Percentiles rank a stretch among this genome's conserved stretches.
phyloP scores from a whole-genome alignment of 2,329 filamentous ascomycete genomes.

The Aspergillus proliferans region DNA sequence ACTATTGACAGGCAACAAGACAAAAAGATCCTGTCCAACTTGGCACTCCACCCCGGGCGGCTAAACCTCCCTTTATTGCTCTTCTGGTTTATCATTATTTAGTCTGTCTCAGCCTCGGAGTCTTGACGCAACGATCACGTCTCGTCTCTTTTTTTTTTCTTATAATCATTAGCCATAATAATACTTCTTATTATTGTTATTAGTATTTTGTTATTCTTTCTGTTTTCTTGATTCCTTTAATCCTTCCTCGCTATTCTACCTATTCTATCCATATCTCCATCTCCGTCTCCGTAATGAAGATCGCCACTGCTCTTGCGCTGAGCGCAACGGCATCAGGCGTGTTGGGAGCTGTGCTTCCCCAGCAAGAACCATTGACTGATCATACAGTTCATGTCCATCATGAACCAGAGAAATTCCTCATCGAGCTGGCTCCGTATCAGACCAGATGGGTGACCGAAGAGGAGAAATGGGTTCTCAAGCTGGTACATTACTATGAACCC shows the following conservation, averaged over 20 bases:
- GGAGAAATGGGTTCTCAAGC: slow-evolving; percentile 84
- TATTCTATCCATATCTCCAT: background rate
- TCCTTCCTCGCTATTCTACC: background rate
- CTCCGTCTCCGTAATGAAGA: slow-evolving; percentile 28
- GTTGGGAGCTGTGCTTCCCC: slow-evolving; percentile 26
- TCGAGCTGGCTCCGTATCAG: slow-evolving; percentile 79
- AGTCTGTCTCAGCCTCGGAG: background rate
- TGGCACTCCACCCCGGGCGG: background rate
- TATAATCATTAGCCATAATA: background rate
- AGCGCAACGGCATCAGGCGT: slow-evolving; percentile 27
- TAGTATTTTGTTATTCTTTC: background rate
- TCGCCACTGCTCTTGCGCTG: slow-evolving; percentile 27
- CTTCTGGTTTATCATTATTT: background rate
- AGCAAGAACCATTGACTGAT: slow-evolving; percentile 22
- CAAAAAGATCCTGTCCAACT: background rate
- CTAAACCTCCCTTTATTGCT: background rate
- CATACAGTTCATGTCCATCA: slow-evolving; percentile 15
- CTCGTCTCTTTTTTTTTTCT: background rate
- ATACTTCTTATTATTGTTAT: background rate
- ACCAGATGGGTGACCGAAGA: slow-evolving; percentile 86
- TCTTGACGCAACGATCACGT: background rate
- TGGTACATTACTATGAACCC: slow-evolving; percentile 50
- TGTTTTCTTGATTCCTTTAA: background rate
- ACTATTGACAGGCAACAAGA: background rate
- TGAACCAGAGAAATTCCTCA: slow-evolving; percentile 57